Percentiles rank a stretch among this genome's conserved stretches.
These are phyloP conservation scores for Dianthus caryophyllus DNA, from an alignment of 148 eudicot species.

Conservation along the genomic window DNA sequence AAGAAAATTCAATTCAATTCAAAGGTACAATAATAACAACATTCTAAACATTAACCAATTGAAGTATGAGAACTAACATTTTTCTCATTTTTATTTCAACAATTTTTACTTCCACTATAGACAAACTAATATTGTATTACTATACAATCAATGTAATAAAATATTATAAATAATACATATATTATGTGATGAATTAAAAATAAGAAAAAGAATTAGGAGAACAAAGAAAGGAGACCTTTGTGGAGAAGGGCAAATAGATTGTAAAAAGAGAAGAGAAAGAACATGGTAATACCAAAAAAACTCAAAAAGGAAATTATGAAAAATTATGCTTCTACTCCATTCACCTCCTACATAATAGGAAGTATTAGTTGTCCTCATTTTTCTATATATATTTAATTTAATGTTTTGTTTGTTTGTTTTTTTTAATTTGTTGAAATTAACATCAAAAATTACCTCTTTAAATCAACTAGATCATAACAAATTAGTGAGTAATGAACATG, in stretches of 20 bases:
- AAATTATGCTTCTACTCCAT: conserved; percentile 32
- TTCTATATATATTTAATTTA: no score
- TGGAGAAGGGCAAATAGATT: conserved; percentile 37
- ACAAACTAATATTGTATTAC: neutral
- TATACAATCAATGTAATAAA: neutral
- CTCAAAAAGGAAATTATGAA: conserved; percentile 23
- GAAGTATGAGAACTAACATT: neutral
- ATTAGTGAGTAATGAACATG: neutral
- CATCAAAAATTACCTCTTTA: neutral
- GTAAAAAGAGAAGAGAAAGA: conserved; percentile 29
- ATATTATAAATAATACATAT: neutral
- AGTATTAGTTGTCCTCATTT: conserved; percentile 24
- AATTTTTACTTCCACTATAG: neutral
- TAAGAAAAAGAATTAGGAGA: neutral
- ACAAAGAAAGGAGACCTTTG: conserved; percentile 21
- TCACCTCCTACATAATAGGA: conserved; percentile 41
- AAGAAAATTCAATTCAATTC: neutral
- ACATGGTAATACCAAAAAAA: conserved; percentile 31
- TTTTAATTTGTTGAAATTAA: neutral
- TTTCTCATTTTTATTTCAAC: neutral
- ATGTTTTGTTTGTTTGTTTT: no score
- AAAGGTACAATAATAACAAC: neutral
- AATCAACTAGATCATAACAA: neutral
- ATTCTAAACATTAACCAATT: neutral
- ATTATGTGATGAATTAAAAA: neutral